Conservation (phyloP, 768 basidiomycete genomes). For the Amanita molliuscula region DNA sequence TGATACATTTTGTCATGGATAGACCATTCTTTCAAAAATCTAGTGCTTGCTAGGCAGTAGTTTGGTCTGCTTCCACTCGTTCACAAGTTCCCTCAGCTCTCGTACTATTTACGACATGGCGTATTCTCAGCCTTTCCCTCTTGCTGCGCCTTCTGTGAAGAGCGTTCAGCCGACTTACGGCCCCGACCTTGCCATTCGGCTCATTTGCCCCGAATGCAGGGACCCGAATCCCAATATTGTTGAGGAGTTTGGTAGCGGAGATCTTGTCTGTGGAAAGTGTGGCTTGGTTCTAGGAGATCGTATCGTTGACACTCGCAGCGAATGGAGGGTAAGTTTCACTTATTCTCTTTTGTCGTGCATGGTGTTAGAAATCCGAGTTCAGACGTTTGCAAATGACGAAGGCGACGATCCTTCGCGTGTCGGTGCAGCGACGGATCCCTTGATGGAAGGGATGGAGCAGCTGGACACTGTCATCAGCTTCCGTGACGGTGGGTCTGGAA, state of each 20-base stretch:
- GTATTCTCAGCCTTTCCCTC: conserved; percentile 72
- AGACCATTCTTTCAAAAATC: neutral
- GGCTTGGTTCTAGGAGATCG: conserved; percentile 93
- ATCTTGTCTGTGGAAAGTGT: conserved; percentile 91
- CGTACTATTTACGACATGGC: conserved; percentile 37
- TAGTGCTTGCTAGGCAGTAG: neutral
- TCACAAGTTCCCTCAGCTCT: conserved; percentile 5
- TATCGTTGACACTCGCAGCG: conserved; percentile 94
- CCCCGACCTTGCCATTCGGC: conserved; percentile 78
- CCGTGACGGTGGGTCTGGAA: conserved; percentile 88
- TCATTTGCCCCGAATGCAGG: conserved; percentile 93
- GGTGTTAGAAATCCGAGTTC: neutral
- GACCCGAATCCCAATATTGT: conserved; percentile 90
- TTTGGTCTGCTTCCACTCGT: conserved; percentile 1
- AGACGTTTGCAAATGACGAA: conserved; percentile 99
- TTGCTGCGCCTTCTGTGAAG: conserved; percentile 50
- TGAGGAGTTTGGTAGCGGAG: conserved; percentile 96
- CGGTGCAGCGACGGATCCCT: conserved; percentile 88
- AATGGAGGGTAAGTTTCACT: conserved; percentile 79
- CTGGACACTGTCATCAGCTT: conserved; percentile 94
- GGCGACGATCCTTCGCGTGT: conserved; percentile 99
- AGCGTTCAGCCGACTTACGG: conserved; percentile 52
- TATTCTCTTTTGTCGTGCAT: conserved; percentile 7
- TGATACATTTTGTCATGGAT: neutral
- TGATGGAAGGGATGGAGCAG: conserved; percentile 91